Conservation (phyloP, 768 basidiomycete species). For the Tylopilus plumbeoviolaceoides region DNA sequence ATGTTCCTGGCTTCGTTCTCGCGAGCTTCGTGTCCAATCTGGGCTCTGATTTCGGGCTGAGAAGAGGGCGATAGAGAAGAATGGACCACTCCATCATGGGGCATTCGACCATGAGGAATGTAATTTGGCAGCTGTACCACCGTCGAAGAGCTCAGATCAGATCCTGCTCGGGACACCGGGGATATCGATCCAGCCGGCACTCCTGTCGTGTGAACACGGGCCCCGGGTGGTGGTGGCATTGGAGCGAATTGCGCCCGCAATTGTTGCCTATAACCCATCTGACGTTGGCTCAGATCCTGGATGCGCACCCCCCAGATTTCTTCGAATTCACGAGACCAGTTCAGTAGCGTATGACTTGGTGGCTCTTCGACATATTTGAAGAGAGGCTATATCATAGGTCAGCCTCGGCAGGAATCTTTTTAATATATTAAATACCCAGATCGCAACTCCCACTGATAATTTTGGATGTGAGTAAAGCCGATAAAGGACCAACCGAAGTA, state of each 20-base stretch:
- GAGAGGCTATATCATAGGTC: conserved; percentile 46
- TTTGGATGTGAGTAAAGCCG: conserved; percentile 2
- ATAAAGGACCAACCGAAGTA: conserved; percentile 32
- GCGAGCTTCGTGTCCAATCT: conserved; percentile 18
- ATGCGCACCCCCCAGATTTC: conserved; percentile 63
- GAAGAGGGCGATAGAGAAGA: conserved; percentile 12
- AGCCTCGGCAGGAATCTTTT: conserved; percentile 23
- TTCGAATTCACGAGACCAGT: conserved; percentile 61
- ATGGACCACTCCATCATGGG: conserved; percentile 35
- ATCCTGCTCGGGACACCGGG: conserved; percentile 18
- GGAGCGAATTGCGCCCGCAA: conserved; percentile 19
- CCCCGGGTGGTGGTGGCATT: conserved; percentile 30
- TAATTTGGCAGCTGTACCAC: conserved; percentile 28
- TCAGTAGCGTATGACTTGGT: conserved; percentile 45
- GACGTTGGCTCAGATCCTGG: conserved; percentile 38
- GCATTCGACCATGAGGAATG: conserved; percentile 31
- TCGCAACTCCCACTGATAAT: conserved; percentile 52
- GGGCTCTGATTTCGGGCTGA: conserved; percentile 18
- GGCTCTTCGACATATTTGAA: conserved; percentile 61
- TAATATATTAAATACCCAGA: conserved; percentile 49
- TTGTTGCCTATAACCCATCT: conserved; percentile 14
- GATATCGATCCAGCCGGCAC: conserved; percentile 16
- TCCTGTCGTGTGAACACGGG: conserved; percentile 12
- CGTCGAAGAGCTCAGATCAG: conserved; percentile 16
- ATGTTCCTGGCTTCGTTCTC: conserved; percentile 27